phyloP scores from a whole-genome alignment of 768 basidiomycete species.

The Pleurotus citrinopileatus region DNA sequence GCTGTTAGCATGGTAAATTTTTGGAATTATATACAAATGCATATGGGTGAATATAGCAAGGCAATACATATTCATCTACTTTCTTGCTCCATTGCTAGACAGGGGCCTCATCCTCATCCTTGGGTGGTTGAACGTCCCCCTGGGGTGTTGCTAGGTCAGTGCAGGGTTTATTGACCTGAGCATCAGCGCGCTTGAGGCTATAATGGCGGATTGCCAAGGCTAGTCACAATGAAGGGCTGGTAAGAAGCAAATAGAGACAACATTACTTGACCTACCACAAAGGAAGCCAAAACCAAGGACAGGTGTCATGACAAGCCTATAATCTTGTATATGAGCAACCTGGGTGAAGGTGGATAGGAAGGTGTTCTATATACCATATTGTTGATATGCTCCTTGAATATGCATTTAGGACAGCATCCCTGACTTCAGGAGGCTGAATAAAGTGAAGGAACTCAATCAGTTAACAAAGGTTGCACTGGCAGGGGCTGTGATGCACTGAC shows the following conservation, averaged over 20 bases:
- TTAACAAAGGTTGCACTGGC: background rate
- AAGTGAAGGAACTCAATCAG: background rate
- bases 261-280: background rate
- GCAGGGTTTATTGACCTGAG: too few relatives aligned
- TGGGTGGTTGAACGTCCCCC: too few relatives aligned
- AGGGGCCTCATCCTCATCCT: too few relatives aligned
- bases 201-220: background rate
- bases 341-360: background rate
- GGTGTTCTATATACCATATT: background rate
- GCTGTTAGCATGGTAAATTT: too few relatives aligned
- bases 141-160: too few relatives aligned
- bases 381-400: background rate
- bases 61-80: too few relatives aligned
- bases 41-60: too few relatives aligned
- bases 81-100: too few relatives aligned
- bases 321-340: background rate
- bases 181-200: background rate
- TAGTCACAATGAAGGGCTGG: too few relatives aligned
- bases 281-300: background rate
- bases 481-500: background rate
- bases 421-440: background rate
- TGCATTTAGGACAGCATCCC: background rate
- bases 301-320: background rate
- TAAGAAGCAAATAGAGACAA: too few relatives aligned
- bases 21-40: too few relatives aligned